These are phyloP conservation scores for Gentiana dahurica DNA, from an alignment of 257 asterid genomes.

Conservation along the genomic window DNA sequence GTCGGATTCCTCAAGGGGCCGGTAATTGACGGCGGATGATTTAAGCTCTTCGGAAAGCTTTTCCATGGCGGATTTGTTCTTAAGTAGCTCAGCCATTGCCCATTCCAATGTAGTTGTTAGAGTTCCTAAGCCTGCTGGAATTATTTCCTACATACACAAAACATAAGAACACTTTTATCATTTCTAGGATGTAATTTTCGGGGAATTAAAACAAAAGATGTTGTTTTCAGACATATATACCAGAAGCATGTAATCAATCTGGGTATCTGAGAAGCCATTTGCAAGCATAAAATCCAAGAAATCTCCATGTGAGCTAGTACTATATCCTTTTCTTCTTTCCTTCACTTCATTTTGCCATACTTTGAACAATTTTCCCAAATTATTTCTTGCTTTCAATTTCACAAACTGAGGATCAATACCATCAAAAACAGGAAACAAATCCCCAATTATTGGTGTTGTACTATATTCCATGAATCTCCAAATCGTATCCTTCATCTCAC, in stretches of 20 bases:
- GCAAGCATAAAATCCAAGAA: constrained; percentile 31
- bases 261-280: constrained; percentile 18
- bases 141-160: constrained; percentile 20
- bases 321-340: constrained; percentile 13
- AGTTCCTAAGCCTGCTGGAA: constrained; percentile 30
- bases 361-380: constrained; percentile 17
- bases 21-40: neutral
- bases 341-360: constrained; percentile 22
- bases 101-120: constrained; percentile 27
- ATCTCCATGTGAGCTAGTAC: constrained; percentile 9
- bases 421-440: constrained; percentile 23
- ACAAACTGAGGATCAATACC: constrained; percentile 16
- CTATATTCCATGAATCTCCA: constrained; percentile 38
- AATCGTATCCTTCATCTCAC: constrained; percentile 23
- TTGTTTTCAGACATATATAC: constrained; percentile 7
- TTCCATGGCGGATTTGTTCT: constrained; percentile 19
- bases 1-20: constrained; percentile 19
- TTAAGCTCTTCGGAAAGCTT: constrained; percentile 22
- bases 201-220: neutral
- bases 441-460: constrained; percentile 30
- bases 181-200: too few species aligned
- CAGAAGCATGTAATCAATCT: constrained; percentile 34
- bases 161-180: too few species aligned
- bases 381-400: constrained; percentile 13
- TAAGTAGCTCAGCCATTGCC: constrained; percentile 35